A percentile compares a stretch with the other conserved stretches of the same genome.
Evolutionary conservation across 805 yeast species (phyloP).

Genomic region (Myxozyma mucilagina): DNA sequence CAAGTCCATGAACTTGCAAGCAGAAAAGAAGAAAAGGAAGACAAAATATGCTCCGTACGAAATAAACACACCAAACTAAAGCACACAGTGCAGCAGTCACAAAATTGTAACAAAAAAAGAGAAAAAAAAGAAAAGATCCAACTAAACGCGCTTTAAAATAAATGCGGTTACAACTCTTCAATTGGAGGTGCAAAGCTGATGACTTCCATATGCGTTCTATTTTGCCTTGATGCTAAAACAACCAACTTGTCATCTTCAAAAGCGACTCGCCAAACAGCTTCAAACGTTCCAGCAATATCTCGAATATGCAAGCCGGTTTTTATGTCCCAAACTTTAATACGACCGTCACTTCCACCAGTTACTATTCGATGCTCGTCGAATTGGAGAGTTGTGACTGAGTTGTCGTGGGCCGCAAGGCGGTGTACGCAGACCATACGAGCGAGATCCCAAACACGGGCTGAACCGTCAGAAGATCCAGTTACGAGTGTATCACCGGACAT

Average conservation of each 20-base stretch:
- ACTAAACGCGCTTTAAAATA: neutral
- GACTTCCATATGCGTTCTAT: constrained; percentile 42
- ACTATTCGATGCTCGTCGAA: constrained; percentile 45
- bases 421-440: constrained; percentile 76
- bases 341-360: constrained; percentile 48
- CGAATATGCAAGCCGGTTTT: constrained; percentile 44
- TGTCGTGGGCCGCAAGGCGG: constrained; percentile 49
- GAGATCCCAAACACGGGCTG: constrained; percentile 82
- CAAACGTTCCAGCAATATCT: constrained; percentile 40
- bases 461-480: constrained; percentile 86
- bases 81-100: too few species aligned
- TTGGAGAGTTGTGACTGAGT: constrained; percentile 46
- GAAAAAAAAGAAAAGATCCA: neutral
- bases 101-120: neutral
- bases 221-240: constrained; percentile 40
- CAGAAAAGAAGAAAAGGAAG: neutral
- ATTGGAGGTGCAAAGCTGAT: constrained; percentile 41
- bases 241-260: constrained; percentile 45
- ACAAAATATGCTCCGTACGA: too few species aligned
- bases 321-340: constrained; percentile 46
- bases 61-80: too few species aligned
- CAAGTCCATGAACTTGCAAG: neutral
- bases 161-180: constrained; percentile 7
- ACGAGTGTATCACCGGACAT: constrained; percentile 69
- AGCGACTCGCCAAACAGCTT: constrained; percentile 47